Percentiles rank a stretch among this genome's conserved stretches.
Evolutionary conservation across 2,329 filamentous ascomycete genomes (phyloP).

Genomic region (Pseudogymnoascus sp.): DNA sequence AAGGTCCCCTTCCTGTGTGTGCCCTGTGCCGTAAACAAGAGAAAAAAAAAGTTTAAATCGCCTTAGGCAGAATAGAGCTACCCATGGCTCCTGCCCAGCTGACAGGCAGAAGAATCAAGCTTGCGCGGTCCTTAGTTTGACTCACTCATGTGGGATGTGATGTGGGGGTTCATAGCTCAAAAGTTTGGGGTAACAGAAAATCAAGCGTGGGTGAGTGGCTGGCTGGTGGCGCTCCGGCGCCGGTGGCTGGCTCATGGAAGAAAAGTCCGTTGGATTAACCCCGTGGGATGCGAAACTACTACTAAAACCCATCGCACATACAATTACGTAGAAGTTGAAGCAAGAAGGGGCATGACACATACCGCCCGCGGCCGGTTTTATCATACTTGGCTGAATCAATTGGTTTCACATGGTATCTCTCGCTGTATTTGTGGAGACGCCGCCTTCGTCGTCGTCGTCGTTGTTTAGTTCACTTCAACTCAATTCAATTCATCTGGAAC

Average conservation of each 20-base stretch:
- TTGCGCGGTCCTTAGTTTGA: background rate
- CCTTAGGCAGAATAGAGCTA: background rate
- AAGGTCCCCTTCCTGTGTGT: background rate
- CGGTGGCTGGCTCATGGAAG: background rate
- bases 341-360: background rate
- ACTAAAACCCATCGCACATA: no score
- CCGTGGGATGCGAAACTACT: background rate
- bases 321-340: background rate
- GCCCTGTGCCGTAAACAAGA: background rate
- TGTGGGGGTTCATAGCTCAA: background rate
- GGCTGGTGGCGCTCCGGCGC: background rate
- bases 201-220: background rate
- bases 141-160: background rate
- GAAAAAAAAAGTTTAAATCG: slow-evolving; percentile 1
- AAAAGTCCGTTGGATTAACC: background rate
- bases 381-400: slow-evolving; percentile 5
- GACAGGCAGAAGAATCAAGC: slow-evolving; percentile 3
- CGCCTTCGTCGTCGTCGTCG: background rate
- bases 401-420: background rate
- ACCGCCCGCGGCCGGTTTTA: background rate
- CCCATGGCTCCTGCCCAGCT: background rate
- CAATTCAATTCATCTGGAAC: background rate
- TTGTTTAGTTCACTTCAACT: no score
- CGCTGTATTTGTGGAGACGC: background rate
- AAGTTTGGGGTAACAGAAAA: background rate